These are phyloP conservation scores for Aspergillus nomiae DNA, from an alignment of 2,329 filamentous ascomycete genomes.

Conservation along the genomic window DNA sequence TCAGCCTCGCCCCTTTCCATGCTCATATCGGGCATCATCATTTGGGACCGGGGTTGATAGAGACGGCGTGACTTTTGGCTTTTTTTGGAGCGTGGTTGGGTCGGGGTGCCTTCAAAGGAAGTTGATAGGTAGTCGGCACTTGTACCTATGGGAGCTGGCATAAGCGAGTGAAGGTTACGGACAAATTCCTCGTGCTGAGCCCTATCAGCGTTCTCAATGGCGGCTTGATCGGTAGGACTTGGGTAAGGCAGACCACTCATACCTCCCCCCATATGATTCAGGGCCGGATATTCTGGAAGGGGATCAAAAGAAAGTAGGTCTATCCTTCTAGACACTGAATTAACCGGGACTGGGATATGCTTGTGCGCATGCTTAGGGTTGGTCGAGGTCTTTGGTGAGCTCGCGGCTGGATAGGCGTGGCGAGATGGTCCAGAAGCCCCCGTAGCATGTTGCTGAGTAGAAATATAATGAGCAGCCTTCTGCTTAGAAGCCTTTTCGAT, in stretches of 20 bases:
- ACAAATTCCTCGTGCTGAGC: slow-evolving; percentile 21
- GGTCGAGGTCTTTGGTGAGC: slow-evolving; percentile 9
- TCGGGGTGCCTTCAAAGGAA: slow-evolving; percentile 8
- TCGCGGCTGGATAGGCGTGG: slow-evolving; percentile 7
- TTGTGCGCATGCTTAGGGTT: slow-evolving; percentile 18
- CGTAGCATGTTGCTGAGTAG: slow-evolving; percentile 12
- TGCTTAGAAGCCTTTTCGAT: slow-evolving; percentile 16
- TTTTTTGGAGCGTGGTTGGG: slow-evolving; percentile 19
- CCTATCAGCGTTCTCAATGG: slow-evolving; percentile 15
- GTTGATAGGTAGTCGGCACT: slow-evolving; percentile 12
- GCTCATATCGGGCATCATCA: not conserved
- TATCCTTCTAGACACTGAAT: slow-evolving; percentile 17
- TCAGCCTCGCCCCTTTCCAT: slow-evolving; percentile 10
- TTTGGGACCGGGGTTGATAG: slow-evolving; percentile 21
- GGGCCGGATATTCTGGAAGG: slow-evolving; percentile 15
- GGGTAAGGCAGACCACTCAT: slow-evolving; percentile 11
- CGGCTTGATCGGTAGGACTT: slow-evolving; percentile 10
- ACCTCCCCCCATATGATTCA: slow-evolving; percentile 13
- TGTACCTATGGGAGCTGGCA: slow-evolving; percentile 15
- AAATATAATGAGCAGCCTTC: slow-evolving; percentile 8
- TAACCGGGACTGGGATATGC: slow-evolving; percentile 7
- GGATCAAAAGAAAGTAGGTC: slow-evolving; percentile 26
- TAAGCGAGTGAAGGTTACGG: slow-evolving; percentile 22
- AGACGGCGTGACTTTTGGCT: slow-evolving; percentile 24
- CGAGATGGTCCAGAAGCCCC: slow-evolving; percentile 12